A percentile compares a stretch with the other conserved stretches of the same genome.
phyloP scores from a whole-genome alignment of 495 filamentous ascomycete species.

The Aspergillus sclerotioniger region DNA sequence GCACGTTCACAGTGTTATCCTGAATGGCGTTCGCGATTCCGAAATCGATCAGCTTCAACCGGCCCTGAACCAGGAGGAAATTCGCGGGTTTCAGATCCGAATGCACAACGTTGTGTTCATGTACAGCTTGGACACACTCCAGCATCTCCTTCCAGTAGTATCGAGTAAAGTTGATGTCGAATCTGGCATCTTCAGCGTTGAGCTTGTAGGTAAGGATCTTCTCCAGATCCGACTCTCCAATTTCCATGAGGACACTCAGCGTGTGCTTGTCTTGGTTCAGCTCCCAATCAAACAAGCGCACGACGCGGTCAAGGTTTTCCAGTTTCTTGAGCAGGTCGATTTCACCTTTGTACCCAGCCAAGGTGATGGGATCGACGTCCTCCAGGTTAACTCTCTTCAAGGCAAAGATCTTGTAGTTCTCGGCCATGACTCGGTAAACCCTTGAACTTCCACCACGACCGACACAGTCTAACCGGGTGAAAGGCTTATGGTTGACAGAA shows the following conservation, averaged over 20 bases:
- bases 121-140: slow-evolving; percentile 86
- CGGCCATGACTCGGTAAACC: slow-evolving; percentile 95
- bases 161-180: slow-evolving; percentile 88
- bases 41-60: slow-evolving; percentile 88
- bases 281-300: slow-evolving; percentile 88
- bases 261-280: slow-evolving; percentile 84
- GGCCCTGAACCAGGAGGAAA: slow-evolving; percentile 82
- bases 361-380: slow-evolving; percentile 77
- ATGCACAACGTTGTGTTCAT: slow-evolving; percentile 87
- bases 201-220: slow-evolving; percentile 74
- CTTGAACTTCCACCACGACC: slow-evolving; percentile 89
- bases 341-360: slow-evolving; percentile 92
- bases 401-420: slow-evolving; percentile 91
- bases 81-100: slow-evolving; percentile 96
- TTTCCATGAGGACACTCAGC: slow-evolving; percentile 94
- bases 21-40: slow-evolving; percentile 97
- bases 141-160: slow-evolving; percentile 99
- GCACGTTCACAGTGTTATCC: slow-evolving; percentile 95
- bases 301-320: slow-evolving; percentile 80
- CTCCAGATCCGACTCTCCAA: slow-evolving; percentile 92
- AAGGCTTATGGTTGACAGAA: slow-evolving; percentile 85
- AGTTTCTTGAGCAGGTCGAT: slow-evolving; percentile 88
- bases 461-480: slow-evolving; percentile 83
- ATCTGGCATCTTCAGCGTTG: slow-evolving; percentile 67
- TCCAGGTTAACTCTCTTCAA: slow-evolving; percentile 90